phyloP scores from a whole-genome alignment of 139 green algal genomes.

The Pleodorina starrii region DNA sequence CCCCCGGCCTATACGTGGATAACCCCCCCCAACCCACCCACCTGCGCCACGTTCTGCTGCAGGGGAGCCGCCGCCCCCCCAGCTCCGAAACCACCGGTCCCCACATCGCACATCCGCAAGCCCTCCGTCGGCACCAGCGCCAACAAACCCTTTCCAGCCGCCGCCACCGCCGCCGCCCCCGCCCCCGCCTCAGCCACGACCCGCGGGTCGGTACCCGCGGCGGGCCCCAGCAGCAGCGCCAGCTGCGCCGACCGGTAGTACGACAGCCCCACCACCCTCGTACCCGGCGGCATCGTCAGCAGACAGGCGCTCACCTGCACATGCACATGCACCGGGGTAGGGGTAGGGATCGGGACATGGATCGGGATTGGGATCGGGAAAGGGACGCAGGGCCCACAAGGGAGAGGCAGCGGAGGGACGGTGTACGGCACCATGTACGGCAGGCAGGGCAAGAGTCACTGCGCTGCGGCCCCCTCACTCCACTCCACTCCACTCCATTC shows the following conservation, averaged over 20 bases:
- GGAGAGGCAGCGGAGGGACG: too few species aligned
- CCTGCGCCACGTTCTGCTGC: not conserved
- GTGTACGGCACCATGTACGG: too few species aligned
- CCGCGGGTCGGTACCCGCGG: not conserved
- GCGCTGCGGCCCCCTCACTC: too few species aligned
- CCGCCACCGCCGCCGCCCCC: not conserved
- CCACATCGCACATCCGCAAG: not conserved
- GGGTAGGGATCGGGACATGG: too few species aligned
- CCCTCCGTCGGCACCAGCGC: slow-evolving; percentile 21
- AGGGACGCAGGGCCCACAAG: too few species aligned
- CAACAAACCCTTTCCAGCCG: not conserved
- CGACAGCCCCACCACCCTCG: not conserved
- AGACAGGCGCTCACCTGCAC: slow-evolving; percentile 20
- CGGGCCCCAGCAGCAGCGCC: slow-evolving; percentile 26
- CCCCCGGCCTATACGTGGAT: too few species aligned
- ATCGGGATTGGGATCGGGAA: too few species aligned
- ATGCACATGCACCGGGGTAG: too few species aligned
- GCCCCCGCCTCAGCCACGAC: not conserved
- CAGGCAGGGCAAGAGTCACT: too few species aligned
- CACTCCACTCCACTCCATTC: too few species aligned
- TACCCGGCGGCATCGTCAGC: not conserved
- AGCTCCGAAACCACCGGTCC: too few species aligned
- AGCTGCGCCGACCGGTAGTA: slow-evolving; percentile 30
- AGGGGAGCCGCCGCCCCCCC: not conserved
- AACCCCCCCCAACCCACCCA: too few species aligned